Evolutionary conservation across 176 grass and related monocot genomes (phyloP).

Genomic region (Hyparrhenia diplandra): DNA sequence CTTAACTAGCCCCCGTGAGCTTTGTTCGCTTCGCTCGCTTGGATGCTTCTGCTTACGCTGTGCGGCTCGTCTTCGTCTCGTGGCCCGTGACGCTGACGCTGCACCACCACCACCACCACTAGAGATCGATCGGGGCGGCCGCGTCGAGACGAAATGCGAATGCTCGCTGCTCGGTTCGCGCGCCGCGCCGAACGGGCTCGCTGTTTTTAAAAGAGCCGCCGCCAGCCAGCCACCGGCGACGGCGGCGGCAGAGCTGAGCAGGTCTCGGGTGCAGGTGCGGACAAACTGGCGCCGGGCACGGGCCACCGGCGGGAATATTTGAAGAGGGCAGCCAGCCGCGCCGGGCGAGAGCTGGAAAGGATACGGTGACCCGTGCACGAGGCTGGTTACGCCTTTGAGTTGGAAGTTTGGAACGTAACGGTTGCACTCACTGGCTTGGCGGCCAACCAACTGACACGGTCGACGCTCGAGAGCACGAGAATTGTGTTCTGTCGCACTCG

Average conservation of each 20-base stretch:
- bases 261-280: no score
- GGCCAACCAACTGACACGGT: no score
- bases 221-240: background rate
- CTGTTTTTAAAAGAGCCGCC: slow-evolving; percentile 3
- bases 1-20: background rate
- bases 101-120: background rate
- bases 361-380: background rate
- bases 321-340: background rate
- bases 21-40: background rate
- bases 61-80: no score
- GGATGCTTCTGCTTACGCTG: background rate
- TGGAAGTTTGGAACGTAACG: slow-evolving; percentile 2
- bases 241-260: background rate
- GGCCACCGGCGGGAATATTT: background rate
- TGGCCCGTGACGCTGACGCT: background rate
- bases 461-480: no score
- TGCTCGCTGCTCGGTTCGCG: background rate
- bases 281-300: background rate
- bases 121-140: background rate
- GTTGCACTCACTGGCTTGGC: no score
- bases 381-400: background rate
- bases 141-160: slow-evolving; percentile 22
- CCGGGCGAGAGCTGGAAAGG: slow-evolving; percentile 17
- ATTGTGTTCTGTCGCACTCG: no score
- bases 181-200: background rate